These are phyloP conservation scores for Scedosporium minutisporum DNA, from an alignment of 2,329 filamentous ascomycete species.

Conservation along the genomic window DNA sequence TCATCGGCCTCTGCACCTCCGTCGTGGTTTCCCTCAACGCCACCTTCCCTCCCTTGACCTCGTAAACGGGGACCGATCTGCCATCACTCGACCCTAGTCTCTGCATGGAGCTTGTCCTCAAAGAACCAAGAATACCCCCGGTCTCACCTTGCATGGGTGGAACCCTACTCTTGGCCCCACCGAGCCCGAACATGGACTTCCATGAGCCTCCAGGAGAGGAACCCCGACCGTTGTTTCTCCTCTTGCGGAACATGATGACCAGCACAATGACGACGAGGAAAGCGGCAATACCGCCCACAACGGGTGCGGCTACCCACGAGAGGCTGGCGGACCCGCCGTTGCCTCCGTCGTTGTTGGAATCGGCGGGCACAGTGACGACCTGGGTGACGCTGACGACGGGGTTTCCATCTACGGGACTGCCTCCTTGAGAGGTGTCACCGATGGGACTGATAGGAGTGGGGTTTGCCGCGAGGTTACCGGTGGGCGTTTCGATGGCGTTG, in stretches of 20 bases:
- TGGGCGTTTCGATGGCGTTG: neutral
- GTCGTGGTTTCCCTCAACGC: constrained; percentile 1
- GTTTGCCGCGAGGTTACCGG: neutral
- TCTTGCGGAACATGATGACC: constrained; percentile 8
- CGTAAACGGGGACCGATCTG: constrained; percentile 4
- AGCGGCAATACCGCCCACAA: constrained; percentile 8
- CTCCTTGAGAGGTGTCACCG: neutral
- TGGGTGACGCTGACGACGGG: constrained; percentile 4
- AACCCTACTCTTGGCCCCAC: constrained; percentile 2
- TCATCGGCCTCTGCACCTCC: neutral
- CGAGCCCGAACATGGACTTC: neutral
- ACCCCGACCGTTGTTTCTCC: constrained; percentile 4
- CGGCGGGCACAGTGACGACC: constrained; percentile 2
- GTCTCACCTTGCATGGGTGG: constrained; percentile 4
- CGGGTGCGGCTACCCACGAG: constrained; percentile 8
- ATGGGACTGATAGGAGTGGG: neutral
- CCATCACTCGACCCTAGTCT: neutral
- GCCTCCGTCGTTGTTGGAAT: neutral
- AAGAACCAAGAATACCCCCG: constrained; percentile 13
- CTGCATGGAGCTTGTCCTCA: neutral
- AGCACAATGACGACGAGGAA: constrained; percentile 8
- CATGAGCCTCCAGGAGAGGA: neutral
- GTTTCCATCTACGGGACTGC: neutral
- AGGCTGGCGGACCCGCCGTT: constrained; percentile 1
- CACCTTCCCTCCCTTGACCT: constrained; percentile 6